Conservation (phyloP, 768 basidiomycete genomes). For the Xerocomus potaroensis region DNA sequence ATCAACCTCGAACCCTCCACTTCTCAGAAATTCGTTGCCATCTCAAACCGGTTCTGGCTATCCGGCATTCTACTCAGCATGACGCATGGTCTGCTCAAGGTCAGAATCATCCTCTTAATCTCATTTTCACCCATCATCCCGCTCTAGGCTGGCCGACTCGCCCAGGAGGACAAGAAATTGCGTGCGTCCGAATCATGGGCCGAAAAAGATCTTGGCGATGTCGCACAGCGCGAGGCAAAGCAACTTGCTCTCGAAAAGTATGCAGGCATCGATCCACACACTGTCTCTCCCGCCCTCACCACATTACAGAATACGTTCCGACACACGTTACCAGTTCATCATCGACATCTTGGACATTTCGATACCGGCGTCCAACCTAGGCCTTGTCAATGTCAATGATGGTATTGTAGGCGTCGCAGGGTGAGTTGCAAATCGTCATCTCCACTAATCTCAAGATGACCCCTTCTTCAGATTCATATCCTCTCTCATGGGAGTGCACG, state of each 20-base stretch:
- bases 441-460: not conserved
- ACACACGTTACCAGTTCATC: slow-evolving; percentile 72
- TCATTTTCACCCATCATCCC: not conserved
- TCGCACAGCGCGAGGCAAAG: slow-evolving; percentile 61
- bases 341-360: slow-evolving; percentile 85
- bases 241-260: slow-evolving; percentile 54
- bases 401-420: slow-evolving; percentile 83
- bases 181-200: slow-evolving; percentile 41
- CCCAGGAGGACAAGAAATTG: slow-evolving; percentile 54
- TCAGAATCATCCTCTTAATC: slow-evolving; percentile 18
- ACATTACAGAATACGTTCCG: slow-evolving; percentile 51
- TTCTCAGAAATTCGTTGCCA: slow-evolving; percentile 54
- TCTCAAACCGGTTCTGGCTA: slow-evolving; percentile 84
- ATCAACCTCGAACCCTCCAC: slow-evolving; percentile 57
- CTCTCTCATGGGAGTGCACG: slow-evolving; percentile 63
- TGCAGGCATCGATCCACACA: slow-evolving; percentile 21
- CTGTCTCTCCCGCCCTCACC: slow-evolving; percentile 3
- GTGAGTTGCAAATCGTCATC: slow-evolving; percentile 52
- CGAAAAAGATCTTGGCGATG: slow-evolving; percentile 66
- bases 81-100: slow-evolving; percentile 65
- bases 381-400: slow-evolving; percentile 74
- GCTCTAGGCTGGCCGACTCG: slow-evolving; percentile 54
- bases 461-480: slow-evolving; percentile 52
- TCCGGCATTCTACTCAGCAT: slow-evolving; percentile 82
- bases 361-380: slow-evolving; percentile 83